Conservation (phyloP, 257 asterid species). For the Fraxinus anomala region DNA sequence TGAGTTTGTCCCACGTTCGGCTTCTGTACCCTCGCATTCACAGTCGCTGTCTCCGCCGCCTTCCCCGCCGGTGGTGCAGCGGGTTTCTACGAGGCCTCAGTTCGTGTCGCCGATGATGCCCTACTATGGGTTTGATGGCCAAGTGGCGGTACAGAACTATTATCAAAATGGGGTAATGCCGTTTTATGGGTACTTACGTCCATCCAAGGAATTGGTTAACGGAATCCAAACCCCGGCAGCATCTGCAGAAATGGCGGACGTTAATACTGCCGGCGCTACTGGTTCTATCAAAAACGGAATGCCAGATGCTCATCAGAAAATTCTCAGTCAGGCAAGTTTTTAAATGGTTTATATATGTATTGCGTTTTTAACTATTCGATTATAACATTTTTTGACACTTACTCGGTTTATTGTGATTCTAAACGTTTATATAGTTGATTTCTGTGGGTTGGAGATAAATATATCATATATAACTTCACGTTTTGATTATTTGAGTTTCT, state of each 20-base stretch:
- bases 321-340: constrained; percentile 65
- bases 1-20: constrained; percentile 66
- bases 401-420: constrained; percentile 18
- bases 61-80: constrained; percentile 14
- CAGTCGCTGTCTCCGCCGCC: constrained; percentile 5
- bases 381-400: too few relatives aligned
- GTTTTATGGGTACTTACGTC: constrained; percentile 36
- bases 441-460: not conserved
- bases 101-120: constrained; percentile 42
- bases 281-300: constrained; percentile 42
- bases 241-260: constrained; percentile 40
- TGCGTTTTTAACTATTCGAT: too few relatives aligned
- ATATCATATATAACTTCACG: not conserved
- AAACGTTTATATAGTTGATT: not conserved
- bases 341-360: not conserved
- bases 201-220: not conserved
- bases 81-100: constrained; percentile 36
- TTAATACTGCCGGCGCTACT: constrained; percentile 30
- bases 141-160: constrained; percentile 21
- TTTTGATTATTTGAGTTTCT: not conserved
- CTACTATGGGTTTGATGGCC: constrained; percentile 41
- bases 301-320: constrained; percentile 58
- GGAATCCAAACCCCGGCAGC: constrained; percentile 25
- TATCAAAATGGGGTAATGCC: constrained; percentile 37
- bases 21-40: constrained; percentile 38